These are phyloP conservation scores for Pseudocercospora pini-densiflorae DNA, from an alignment of 2,329 filamentous ascomycete genomes.

Conservation along the genomic window DNA sequence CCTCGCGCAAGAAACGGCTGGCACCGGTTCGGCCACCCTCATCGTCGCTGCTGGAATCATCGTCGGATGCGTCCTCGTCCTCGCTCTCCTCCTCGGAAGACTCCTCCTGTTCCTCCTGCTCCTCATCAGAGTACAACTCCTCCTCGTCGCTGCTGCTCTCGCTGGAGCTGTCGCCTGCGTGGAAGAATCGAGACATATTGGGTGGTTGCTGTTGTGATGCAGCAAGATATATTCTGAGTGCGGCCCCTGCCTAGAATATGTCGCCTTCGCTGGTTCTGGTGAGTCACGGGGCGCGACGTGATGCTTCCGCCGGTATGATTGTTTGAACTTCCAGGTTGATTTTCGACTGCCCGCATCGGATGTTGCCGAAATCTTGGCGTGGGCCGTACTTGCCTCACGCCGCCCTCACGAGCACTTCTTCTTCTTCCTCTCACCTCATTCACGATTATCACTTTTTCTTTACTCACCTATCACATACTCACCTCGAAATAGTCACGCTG, in stretches of 20 bases:
- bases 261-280: conserved; percentile 4
- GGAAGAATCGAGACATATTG: conserved; percentile 84
- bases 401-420: background rate
- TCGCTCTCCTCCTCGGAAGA: conserved; percentile 41
- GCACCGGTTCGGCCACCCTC: conserved; percentile 71
- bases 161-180: conserved; percentile 91
- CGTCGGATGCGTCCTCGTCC: conserved; percentile 55
- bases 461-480: no score
- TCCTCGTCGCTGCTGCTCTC: conserved; percentile 95
- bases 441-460: background rate
- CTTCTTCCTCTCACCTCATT: background rate
- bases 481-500: background rate
- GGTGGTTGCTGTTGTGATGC: conserved; percentile 9
- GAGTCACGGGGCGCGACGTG: conserved; percentile 15
- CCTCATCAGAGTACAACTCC: conserved; percentile 83
- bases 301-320: background rate
- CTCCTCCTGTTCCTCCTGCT: conserved; percentile 66
- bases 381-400: background rate
- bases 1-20: conserved; percentile 78
- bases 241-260: conserved; percentile 23
- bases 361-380: conserved; percentile 6
- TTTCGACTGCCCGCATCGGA: conserved; percentile 2
- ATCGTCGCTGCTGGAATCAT: conserved; percentile 54
- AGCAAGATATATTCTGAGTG: conserved; percentile 2
- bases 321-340: background rate